Evolutionary conservation across 345 rosid species (phyloP), one percentile per base, ranked within the genome.

Genomic region (Eucalyptus tenuipes): DNA sequence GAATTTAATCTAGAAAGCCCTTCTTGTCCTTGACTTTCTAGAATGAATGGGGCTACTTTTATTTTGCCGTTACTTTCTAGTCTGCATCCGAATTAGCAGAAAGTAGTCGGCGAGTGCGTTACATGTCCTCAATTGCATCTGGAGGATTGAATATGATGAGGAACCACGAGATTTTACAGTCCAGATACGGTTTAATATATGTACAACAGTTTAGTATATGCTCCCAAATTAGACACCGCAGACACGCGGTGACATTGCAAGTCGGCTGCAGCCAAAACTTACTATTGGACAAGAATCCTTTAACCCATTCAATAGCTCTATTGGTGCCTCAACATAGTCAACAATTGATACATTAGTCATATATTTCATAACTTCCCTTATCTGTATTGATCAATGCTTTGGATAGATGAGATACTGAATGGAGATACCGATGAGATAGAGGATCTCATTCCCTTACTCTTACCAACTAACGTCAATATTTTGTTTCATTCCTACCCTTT

Each of bases 161-260:
- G 8, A 27, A 8, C 31, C 33, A 7, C 17, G 33, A 61, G 68
- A 61, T 61, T 61, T 27, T 29, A 29, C 4, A 0, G 68, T 27
- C 68, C 16, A 61, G 33, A 61, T 61, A 6, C 33, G 29, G 8
- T 61, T 29, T 61, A 61, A 29, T 29, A 29, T 4, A 29, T 6
- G 68, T 13, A 29, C 68, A 61, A 61, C 29, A 55, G 13, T 52
- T 61, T 61, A 29, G 71, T 2, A 64, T 64, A 64, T 64, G 37
- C 75, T 64, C 10, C 75, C 75, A n/a, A n/a, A n/a, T 64, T 64
- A 64, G 20, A 27, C 31, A 59, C 68, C 8, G 33, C 8, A 12
- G 8, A 7, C 6, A 13, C 8, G 15, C 33, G 0, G 31, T 1
- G 2, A 27, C 7, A 7, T 29, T 13, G 8, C 33, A 61, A 61